Conservation (phyloP, 225 moss, liverwort and hornwort genomes). For the Marchantia polymorpha region DNA sequence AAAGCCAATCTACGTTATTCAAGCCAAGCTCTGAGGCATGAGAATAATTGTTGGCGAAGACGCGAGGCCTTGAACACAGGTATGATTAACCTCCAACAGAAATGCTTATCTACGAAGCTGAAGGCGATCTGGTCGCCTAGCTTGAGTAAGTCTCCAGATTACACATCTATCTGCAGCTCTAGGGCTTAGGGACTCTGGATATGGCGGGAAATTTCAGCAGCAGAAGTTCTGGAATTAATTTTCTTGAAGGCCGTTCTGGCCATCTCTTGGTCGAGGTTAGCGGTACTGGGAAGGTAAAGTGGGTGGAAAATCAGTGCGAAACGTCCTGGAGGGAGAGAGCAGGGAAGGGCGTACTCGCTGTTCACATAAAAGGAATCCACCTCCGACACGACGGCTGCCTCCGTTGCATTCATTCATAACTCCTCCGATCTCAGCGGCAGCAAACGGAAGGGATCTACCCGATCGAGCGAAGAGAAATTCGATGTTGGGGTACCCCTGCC, state of each 20-base stretch:
- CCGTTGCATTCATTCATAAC: neutral
- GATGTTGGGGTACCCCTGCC: constrained; percentile 9
- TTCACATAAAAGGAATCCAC: constrained; percentile 22
- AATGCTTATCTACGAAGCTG: too few relatives aligned
- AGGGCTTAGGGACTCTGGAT: too few relatives aligned
- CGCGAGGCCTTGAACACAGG: too few relatives aligned
- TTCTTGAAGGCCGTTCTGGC: neutral
- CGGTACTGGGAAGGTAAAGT: too few relatives aligned
- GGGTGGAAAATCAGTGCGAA: constrained; percentile 25
- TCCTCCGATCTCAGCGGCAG: neutral
- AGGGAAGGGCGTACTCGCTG: constrained; percentile 22
- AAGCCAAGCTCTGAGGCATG: too few relatives aligned
- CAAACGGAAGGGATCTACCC: constrained; percentile 22
- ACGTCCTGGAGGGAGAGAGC: constrained; percentile 20
- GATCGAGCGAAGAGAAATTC: constrained; percentile 19
- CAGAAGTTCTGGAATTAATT: neutral
- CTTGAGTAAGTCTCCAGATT: too few relatives aligned
- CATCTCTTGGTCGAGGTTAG: neutral
- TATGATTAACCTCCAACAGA: too few relatives aligned
- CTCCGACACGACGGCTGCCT: neutral
- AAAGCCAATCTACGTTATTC: too few relatives aligned
- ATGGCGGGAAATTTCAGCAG: neutral
- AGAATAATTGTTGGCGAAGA: too few relatives aligned
- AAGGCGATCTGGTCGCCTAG: too few relatives aligned
- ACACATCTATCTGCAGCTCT: too few relatives aligned